phyloP scores from a whole-genome alignment of 2,329 filamentous ascomycete species.

The Fusarium decemcellulare region DNA sequence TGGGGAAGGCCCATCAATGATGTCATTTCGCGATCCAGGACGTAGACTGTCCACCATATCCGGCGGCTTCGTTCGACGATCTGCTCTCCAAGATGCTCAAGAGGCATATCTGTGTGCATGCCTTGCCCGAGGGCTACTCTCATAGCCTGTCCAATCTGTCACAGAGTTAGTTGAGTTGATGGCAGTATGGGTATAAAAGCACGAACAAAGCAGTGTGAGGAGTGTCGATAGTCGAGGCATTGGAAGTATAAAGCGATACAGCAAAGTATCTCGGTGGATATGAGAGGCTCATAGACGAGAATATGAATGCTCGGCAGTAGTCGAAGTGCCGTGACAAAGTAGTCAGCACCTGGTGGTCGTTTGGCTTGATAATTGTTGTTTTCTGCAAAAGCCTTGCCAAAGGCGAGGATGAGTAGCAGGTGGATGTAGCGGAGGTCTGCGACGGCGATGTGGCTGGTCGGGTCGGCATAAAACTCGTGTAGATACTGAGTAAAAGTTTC shows the following conservation, averaged over 20 bases:
- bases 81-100: slow-evolving; percentile 55
- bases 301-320: slow-evolving; percentile 58
- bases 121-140: slow-evolving; percentile 64
- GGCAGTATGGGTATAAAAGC: fast-evolving
- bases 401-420: slow-evolving; percentile 66
- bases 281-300: slow-evolving; percentile 58
- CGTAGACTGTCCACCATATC: slow-evolving; percentile 69
- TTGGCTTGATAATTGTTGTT: slow-evolving; percentile 51
- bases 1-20: slow-evolving; percentile 67
- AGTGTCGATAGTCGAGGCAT: slow-evolving; percentile 62
- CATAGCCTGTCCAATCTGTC: slow-evolving; percentile 65
- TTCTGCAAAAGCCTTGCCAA: slow-evolving; percentile 67
- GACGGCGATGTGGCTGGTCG: slow-evolving; percentile 23
- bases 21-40: slow-evolving; percentile 67
- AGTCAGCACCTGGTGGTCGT: slow-evolving; percentile 61
- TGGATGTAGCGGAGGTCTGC: slow-evolving; percentile 65
- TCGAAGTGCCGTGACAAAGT: slow-evolving; percentile 61
- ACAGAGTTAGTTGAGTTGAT: slow-evolving; percentile 12
- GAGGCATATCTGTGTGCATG: slow-evolving; percentile 67
- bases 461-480: slow-evolving; percentile 48
- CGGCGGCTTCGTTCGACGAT: slow-evolving; percentile 62
- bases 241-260: slow-evolving; percentile 68
- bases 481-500: slow-evolving; percentile 60
- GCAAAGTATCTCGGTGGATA: slow-evolving; percentile 64
- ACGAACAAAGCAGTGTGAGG: slow-evolving; percentile 61